Evolutionary conservation across 1,139 yeast species (phyloP), one percentile per base, ranked within the genome.

Genomic region (Barnettozyma hawaiiensis): DNA sequence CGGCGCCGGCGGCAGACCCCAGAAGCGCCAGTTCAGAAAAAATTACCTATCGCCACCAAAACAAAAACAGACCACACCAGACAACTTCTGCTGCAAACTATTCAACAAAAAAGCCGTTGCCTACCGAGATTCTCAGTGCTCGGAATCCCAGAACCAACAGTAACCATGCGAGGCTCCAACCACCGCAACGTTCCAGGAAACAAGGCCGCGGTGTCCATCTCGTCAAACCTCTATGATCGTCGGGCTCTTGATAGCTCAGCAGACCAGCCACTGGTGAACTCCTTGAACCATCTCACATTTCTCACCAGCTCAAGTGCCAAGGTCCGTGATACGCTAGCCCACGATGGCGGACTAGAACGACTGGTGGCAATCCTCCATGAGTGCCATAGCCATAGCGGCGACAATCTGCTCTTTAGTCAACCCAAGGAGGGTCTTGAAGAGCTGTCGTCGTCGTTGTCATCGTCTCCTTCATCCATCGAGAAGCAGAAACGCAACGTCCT

Each of bases 261-360:
- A 22, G 94, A 86, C 59, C 78, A 85, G 52, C 97, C 98, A 0
- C 71, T 92, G 49, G 95, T 92, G 44, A 89, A 87, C 69, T 86
- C 97, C 9, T 69, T 92, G 52, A 90, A 92, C 62, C 95, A 89
- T 65, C 71, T 92, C 45, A 87, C 96, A 1, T 86, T 83, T 59
- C 71, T 92, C 37, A 87, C 94, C 1, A 83, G 95, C 2, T 81
- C 95, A 12, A 82, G 89, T 52, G 84, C 89, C 28, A 83, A 90
- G 57, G 96, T 92, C 4, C 72, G 98, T 40, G 97, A 92, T 56
- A 87, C 96, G 0, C 70, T 92, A 36, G 76, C 95, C 12, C 70
- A 70, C 19, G 98, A 92, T 62, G 98, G 98, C 14, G 97, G 97
- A 0, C 69, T 92, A 37, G 97, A 89, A 60, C 70, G 97, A 40